Conservation (phyloP, 2,329 filamentous ascomycete genomes). For the Stemphylium beticola region DNA sequence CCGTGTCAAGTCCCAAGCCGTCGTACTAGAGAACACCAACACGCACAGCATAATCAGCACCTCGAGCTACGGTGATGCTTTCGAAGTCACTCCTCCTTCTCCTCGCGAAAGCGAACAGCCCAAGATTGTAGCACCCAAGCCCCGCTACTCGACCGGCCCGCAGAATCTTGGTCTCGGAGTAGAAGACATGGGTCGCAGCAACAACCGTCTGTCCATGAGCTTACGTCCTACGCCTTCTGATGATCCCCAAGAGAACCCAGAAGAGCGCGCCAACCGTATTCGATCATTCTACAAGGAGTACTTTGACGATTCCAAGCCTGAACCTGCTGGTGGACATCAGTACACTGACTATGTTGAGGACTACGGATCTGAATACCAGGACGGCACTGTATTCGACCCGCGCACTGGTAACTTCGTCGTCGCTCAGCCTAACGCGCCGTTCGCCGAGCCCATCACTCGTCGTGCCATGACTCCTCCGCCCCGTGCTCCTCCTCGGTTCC, state of each 20-base stretch:
- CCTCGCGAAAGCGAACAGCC: constrained; percentile 36
- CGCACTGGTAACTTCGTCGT: constrained; percentile 69
- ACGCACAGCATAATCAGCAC: constrained; percentile 55
- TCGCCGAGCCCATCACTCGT: constrained; percentile 81
- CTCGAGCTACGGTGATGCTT: constrained; percentile 62
- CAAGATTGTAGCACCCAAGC: constrained; percentile 37
- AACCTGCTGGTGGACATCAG: constrained; percentile 39
- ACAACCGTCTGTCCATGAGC: constrained; percentile 63
- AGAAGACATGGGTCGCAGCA: constrained; percentile 44
- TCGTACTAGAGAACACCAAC: constrained; percentile 42
- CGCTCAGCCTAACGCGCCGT: constrained; percentile 61
- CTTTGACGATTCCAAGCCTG: constrained; percentile 80
- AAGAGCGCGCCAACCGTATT: constrained; percentile 93
- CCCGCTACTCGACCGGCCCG: constrained; percentile 30
- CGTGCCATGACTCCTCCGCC: constrained; percentile 97
- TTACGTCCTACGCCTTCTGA: constrained; percentile 87
- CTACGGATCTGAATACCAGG: constrained; percentile 73
- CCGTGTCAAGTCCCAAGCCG: constrained; percentile 46
- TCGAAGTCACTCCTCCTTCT: constrained; percentile 56
- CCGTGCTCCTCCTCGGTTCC: constrained; percentile 64
- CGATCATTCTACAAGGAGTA: constrained; percentile 99
- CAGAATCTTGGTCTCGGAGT: constrained; percentile 36
- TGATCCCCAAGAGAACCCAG: constrained; percentile 86
- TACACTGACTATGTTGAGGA: constrained; percentile 73
- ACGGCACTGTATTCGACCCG: constrained; percentile 63